These are phyloP conservation scores for Bacidia gigantensis DNA, from an alignment of 495 filamentous ascomycete genomes.

Conservation along the genomic window DNA sequence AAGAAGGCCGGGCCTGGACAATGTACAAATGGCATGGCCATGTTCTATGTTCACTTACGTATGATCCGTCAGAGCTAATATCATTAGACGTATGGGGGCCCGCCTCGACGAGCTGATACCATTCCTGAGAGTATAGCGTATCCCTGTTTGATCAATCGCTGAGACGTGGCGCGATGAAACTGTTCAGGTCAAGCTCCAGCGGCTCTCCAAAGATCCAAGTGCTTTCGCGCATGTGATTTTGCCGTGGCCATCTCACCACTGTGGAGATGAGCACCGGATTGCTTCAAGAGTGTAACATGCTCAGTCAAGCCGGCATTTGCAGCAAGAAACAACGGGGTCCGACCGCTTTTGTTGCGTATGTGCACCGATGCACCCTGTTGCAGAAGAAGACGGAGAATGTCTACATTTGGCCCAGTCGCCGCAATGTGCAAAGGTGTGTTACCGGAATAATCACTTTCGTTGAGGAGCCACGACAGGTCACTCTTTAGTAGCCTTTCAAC, in stretches of 20 bases:
- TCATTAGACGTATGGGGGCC: no score
- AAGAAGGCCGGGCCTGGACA: no score
- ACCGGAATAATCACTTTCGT: conserved; percentile 71
- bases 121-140: no score
- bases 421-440: conserved; percentile 78
- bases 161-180: no score
- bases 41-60: no score
- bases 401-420: conserved; percentile 40
- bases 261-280: conserved; percentile 60
- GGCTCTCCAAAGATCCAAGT: conserved; percentile 32
- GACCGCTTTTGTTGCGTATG: conserved; percentile 62
- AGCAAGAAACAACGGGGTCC: conserved; percentile 72
- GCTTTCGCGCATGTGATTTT: conserved; percentile 31
- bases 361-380: conserved; percentile 74
- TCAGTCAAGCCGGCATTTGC: conserved; percentile 46
- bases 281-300: conserved; percentile 50
- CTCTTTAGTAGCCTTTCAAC: conserved; percentile 52
- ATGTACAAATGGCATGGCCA: no score
- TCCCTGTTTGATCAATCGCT: no score
- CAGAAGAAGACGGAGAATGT: conserved; percentile 60
- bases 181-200: conserved; percentile 27
- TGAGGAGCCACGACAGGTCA: conserved; percentile 54
- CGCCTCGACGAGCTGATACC: no score
- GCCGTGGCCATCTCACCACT: conserved; percentile 43
- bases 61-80: no score